A percentile compares a stretch with the other conserved stretches of the same genome.
Evolutionary conservation across 176 grass and related monocot species (phyloP).

Genomic region (Triticum monococcum): DNA sequence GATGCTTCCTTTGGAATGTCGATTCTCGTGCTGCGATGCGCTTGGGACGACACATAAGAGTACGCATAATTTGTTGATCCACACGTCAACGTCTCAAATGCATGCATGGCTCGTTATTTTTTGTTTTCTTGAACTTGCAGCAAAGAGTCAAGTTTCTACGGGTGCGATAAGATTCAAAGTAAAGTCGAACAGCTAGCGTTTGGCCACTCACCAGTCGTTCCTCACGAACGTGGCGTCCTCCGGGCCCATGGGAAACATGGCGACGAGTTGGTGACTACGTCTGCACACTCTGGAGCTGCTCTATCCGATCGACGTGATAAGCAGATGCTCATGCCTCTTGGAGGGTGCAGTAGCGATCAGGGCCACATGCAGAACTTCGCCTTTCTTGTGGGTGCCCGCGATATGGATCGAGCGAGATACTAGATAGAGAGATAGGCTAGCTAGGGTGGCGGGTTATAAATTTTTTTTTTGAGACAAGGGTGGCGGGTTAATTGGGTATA

Average conservation of each 20-base stretch:
- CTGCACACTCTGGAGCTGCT: neutral
- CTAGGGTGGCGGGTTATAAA: neutral
- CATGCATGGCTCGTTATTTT: neutral
- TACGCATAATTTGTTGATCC: too few species aligned
- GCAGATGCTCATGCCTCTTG: too few species aligned
- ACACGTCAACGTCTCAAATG: neutral
- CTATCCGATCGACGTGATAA: too few species aligned
- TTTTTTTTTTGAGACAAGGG: too few species aligned
- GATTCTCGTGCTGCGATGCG: neutral
- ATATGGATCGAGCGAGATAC: neutral
- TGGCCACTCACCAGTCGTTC: neutral
- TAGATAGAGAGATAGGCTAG: constrained; percentile 8
- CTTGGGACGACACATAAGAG: neutral
- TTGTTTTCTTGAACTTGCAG: neutral
- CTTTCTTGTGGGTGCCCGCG: neutral
- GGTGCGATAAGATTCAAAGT: neutral
- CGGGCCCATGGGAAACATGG: neutral
- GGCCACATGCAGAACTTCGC: neutral
- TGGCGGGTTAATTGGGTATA: neutral
- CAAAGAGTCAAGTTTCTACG: neutral
- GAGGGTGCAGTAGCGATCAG: neutral
- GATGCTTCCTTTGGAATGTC: neutral
- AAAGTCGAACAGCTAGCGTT: neutral
- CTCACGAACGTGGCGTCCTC: neutral
- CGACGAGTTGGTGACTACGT: neutral